Evolutionary conservation across 1,284 basidiomycete genomes (phyloP).

Genomic region (Inonotus hispidus): DNA sequence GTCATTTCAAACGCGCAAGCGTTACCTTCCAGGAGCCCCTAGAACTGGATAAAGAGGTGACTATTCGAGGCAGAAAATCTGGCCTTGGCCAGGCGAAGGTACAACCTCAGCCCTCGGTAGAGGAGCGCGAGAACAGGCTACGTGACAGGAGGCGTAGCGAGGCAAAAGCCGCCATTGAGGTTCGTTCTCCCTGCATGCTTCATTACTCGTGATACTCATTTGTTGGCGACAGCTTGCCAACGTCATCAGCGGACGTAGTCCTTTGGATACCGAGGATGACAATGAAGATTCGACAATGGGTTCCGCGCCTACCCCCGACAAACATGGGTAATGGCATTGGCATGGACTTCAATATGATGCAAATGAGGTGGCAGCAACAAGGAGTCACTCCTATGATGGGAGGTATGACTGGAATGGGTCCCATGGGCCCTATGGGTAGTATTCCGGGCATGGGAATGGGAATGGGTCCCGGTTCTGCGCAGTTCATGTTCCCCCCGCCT

Average conservation of each 20-base stretch:
- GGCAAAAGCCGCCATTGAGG: constrained; percentile 76
- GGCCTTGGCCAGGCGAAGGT: background rate
- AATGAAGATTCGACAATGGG: constrained; percentile 46
- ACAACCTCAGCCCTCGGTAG: constrained; percentile 1
- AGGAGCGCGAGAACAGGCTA: constrained; percentile 22
- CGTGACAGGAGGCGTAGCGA: constrained; percentile 49
- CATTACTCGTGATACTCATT: constrained; percentile 6
- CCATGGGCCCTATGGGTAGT: constrained; percentile 41
- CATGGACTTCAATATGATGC: constrained; percentile 20
- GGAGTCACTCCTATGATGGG: constrained; percentile 17
- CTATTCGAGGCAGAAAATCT: constrained; percentile 9
- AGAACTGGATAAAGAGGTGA: constrained; percentile 14
- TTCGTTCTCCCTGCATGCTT: constrained; percentile 31
- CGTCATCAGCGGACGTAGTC: constrained; percentile 68
- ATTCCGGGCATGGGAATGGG: constrained; percentile 26
- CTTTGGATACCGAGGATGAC: constrained; percentile 47
- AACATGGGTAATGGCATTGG: constrained; percentile 15
- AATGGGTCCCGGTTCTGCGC: constrained; percentile 30
- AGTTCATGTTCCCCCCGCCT: constrained; percentile 42
- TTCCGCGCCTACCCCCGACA: constrained; percentile 28
- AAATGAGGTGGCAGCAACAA: constrained; percentile 22
- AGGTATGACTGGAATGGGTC: constrained; percentile 28
- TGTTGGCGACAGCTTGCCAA: constrained; percentile 58
- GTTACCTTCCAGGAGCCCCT: constrained; percentile 17
- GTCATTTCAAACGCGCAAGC: constrained; percentile 16